Evolutionary conservation across 2,329 filamentous ascomycete species (phyloP).

Genomic region (Coniochaeta sp.): DNA sequence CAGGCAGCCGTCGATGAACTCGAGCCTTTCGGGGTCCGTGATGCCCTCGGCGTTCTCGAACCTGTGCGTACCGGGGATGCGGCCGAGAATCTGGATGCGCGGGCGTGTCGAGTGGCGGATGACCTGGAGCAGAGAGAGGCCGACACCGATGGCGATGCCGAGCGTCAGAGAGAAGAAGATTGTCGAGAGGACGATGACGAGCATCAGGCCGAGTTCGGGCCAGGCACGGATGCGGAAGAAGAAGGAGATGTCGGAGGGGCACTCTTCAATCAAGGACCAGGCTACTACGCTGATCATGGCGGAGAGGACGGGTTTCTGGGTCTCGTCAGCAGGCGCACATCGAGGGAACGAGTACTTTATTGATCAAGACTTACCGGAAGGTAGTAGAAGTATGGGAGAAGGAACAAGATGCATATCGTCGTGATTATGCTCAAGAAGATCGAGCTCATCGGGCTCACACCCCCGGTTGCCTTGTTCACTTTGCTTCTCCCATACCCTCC

Average conservation of each 20-base stretch:
- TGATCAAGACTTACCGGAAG: conserved; percentile 62
- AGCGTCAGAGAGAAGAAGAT: conserved; percentile 93
- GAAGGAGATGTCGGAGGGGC: conserved; percentile 84
- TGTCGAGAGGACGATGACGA: conserved; percentile 81
- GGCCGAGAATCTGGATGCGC: conserved; percentile 91
- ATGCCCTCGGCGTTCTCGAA: conserved; percentile 27
- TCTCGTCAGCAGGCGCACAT: conserved; percentile 4
- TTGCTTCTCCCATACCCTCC: conserved; percentile 95
- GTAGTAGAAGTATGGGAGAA: conserved; percentile 90
- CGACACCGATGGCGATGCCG: conserved; percentile 90
- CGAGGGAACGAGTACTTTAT: background rate
- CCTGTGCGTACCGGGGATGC: conserved; percentile 35
- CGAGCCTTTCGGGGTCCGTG: conserved; percentile 59
- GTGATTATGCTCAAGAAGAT: conserved; percentile 80
- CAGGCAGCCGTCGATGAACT: conserved; percentile 85
- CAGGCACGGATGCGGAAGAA: conserved; percentile 81
- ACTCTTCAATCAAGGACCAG: conserved; percentile 90
- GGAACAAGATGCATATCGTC: conserved; percentile 69
- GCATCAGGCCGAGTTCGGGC: conserved; percentile 81
- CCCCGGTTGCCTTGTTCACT: conserved; percentile 87
- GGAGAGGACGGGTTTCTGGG: conserved; percentile 82
- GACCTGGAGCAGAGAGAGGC: conserved; percentile 80
- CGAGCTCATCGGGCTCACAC: conserved; percentile 88
- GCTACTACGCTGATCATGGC: conserved; percentile 95
- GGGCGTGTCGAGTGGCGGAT: conserved; percentile 87